Conservation (phyloP, 257 asterid genomes). For the Nicotiana tabacum region DNA sequence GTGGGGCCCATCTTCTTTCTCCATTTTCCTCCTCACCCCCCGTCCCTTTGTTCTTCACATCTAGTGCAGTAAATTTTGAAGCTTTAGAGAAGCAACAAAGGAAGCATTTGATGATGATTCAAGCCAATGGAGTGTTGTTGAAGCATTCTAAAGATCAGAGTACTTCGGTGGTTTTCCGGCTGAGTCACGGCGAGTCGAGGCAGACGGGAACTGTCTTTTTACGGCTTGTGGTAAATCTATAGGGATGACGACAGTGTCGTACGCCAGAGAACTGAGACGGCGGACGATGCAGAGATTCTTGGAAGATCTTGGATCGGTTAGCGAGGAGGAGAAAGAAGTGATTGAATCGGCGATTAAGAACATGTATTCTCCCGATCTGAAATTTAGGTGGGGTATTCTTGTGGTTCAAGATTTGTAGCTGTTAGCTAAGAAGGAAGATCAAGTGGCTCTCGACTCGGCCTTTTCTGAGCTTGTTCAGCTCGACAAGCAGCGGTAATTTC, state of each 20-base stretch:
- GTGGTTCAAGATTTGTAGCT: conserved; percentile 80
- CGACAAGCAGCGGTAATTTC: conserved; percentile 68
- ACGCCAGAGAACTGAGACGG: conserved; percentile 49
- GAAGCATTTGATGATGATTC: conserved; percentile 51
- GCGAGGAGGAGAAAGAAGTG: conserved; percentile 37
- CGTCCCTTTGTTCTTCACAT: too few relatives aligned
- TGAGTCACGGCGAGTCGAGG: conserved; percentile 77
- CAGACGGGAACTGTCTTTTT: conserved; percentile 81
- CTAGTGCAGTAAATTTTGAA: conserved; percentile 29
- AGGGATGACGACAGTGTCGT: conserved; percentile 29
- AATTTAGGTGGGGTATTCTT: conserved; percentile 75
- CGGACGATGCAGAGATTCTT: conserved; percentile 60
- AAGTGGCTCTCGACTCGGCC: conserved; percentile 57
- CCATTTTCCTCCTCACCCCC: too few relatives aligned
- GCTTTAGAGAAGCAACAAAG: conserved; percentile 80
- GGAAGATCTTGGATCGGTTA: conserved; percentile 67
- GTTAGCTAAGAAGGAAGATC: conserved; percentile 62
- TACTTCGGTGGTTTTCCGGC: conserved; percentile 44
- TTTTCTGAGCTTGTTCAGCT: conserved; percentile 63
- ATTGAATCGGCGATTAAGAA: conserved; percentile 59
- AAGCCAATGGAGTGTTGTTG: conserved; percentile 74
- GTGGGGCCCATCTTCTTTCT: too few relatives aligned
- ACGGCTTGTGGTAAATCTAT: conserved; percentile 69
- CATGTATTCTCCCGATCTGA: conserved; percentile 89
- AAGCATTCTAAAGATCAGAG: conserved; percentile 61